These are phyloP conservation scores for Pseudogymnoascus sp. DNA, from an alignment of 2,329 filamentous ascomycete genomes.

Conservation along the genomic window DNA sequence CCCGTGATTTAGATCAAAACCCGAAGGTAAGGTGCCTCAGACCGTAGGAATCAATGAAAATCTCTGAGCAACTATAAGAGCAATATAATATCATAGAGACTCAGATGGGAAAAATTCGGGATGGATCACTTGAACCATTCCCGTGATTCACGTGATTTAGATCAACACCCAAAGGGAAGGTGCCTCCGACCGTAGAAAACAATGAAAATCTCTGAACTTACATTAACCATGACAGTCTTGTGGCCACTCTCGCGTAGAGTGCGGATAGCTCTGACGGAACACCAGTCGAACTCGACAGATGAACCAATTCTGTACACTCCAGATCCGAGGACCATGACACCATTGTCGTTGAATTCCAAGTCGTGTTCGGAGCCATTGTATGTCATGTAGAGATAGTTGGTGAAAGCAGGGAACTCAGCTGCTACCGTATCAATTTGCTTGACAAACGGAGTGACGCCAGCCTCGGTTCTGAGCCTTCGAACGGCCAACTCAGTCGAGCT, in stretches of 20 bases:
- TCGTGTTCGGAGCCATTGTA: conserved; percentile 90
- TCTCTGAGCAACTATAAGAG: background rate
- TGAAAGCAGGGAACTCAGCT: conserved; percentile 87
- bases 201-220: conserved; percentile 15
- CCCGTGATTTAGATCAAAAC: background rate
- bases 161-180: background rate
- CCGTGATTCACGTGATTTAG: background rate
- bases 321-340: conserved; percentile 92
- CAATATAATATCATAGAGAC: conserved; percentile 13
- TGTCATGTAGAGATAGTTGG: conserved; percentile 94
- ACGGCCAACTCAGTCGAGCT: conserved; percentile 90
- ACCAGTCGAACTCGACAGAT: conserved; percentile 99
- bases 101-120: background rate
- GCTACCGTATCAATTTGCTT: conserved; percentile 99
- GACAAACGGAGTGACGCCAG: conserved; percentile 77
- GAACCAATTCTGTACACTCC: conserved; percentile 96
- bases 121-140: background rate
- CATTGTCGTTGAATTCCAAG: conserved; percentile 75
- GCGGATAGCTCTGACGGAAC: conserved; percentile 86
- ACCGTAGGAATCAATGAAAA: conserved; percentile 13
- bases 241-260: conserved; percentile 75
- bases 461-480: conserved; percentile 73
- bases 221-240: conserved; percentile 94
- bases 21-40: background rate
- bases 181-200: background rate